Evolutionary conservation across 345 rosid species (phyloP).

Genomic region (Leavenworthia alabamica): DNA sequence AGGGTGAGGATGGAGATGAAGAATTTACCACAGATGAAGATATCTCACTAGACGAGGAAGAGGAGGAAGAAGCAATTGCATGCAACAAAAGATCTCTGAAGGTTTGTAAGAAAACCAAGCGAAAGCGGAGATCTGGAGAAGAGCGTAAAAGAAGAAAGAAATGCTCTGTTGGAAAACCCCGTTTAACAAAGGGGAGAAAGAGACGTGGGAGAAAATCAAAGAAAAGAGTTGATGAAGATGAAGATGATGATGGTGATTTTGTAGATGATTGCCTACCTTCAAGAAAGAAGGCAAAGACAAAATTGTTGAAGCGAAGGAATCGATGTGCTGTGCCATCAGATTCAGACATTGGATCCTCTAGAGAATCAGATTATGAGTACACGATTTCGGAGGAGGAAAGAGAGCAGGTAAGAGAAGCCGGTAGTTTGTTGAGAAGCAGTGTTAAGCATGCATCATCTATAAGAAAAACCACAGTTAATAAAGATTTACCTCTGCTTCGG

Average conservation of each 20-base stretch:
- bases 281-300: slow-evolving; percentile 41
- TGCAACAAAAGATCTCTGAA: slow-evolving; percentile 33
- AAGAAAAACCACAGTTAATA: slow-evolving; percentile 38
- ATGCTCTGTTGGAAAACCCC: slow-evolving; percentile 34
- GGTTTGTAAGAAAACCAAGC: slow-evolving; percentile 30
- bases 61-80: slow-evolving; percentile 57
- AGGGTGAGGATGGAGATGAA: slow-evolving; percentile 52
- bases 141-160: slow-evolving; percentile 41
- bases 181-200: slow-evolving; percentile 39
- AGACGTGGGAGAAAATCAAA: slow-evolving; percentile 41
- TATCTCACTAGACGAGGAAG: slow-evolving; percentile 70
- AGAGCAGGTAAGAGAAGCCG: slow-evolving; percentile 80
- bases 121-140: slow-evolving; percentile 33
- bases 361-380: slow-evolving; percentile 65
- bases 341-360: slow-evolving; percentile 57
- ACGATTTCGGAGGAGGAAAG: slow-evolving; percentile 96
- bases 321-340: slow-evolving; percentile 48
- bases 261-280: slow-evolving; percentile 30
- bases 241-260: slow-evolving; percentile 50
- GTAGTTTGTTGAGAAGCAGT: slow-evolving; percentile 36
- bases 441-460: slow-evolving; percentile 49
- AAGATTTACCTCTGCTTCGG: slow-evolving; percentile 36
- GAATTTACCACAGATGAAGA: slow-evolving; percentile 63
- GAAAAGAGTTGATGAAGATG: slow-evolving; percentile 34
- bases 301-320: slow-evolving; percentile 40